phyloP scores from a whole-genome alignment of 2,329 filamentous ascomycete genomes.

The Aphanocladium album region DNA sequence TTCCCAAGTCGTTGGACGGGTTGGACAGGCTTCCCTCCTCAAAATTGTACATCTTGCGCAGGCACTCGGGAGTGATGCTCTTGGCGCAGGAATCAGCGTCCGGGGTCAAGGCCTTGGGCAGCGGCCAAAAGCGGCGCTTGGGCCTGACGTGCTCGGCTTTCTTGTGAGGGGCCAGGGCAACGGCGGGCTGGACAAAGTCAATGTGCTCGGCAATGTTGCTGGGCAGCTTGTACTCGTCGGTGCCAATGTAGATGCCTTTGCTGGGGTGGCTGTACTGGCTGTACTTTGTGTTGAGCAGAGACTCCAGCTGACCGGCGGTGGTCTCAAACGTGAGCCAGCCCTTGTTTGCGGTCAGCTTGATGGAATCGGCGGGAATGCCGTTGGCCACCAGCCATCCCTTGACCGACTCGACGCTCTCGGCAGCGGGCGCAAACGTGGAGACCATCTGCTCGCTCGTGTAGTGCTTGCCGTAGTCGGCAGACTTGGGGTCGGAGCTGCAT shows the following conservation, averaged over 20 bases:
- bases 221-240: slow-evolving; percentile 35
- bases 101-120: slow-evolving; percentile 34
- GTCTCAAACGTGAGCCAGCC: slow-evolving; percentile 32
- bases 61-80: background rate
- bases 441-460: slow-evolving; percentile 9
- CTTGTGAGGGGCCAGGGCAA: slow-evolving; percentile 19
- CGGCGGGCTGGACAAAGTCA: slow-evolving; percentile 36
- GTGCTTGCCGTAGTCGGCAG: slow-evolving; percentile 10
- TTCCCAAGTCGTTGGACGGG: slow-evolving; percentile 32
- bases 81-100: background rate
- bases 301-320: slow-evolving; percentile 31
- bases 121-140: too few relatives aligned
- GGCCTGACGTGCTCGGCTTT: background rate
- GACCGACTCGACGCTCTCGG: slow-evolving; percentile 44
- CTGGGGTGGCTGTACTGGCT: slow-evolving; percentile 40
- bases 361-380: slow-evolving; percentile 42
- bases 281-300: slow-evolving; percentile 32
- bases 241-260: slow-evolving; percentile 29
- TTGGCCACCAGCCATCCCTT: slow-evolving; percentile 47
- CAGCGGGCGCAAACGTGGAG: slow-evolving; percentile 6
- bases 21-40: slow-evolving; percentile 38
- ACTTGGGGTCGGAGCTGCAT: slow-evolving; percentile 1
- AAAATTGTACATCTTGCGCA: slow-evolving; percentile 37
- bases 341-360: slow-evolving; percentile 45
- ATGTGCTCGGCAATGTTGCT: slow-evolving; percentile 30